phyloP scores from a whole-genome alignment of 2,329 filamentous ascomycete species.

The Sordariomycetes sp. region DNA sequence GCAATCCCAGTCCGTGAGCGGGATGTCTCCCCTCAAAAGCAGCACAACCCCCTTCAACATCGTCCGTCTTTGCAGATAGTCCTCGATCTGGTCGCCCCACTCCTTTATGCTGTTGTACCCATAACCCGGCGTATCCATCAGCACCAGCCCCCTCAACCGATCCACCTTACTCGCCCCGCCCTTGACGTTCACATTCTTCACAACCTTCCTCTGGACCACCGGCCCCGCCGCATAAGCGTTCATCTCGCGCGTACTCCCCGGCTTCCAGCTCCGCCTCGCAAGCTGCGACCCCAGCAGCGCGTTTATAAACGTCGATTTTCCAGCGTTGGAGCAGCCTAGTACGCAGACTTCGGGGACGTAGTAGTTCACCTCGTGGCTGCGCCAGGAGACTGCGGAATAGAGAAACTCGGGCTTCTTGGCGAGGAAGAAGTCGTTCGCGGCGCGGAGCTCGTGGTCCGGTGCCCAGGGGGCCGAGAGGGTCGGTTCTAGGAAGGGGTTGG shows the following conservation, averaged over 20 bases:
- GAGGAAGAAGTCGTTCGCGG: slow-evolving; percentile 1
- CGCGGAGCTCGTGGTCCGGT: not conserved
- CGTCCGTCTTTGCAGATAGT: slow-evolving; percentile 32
- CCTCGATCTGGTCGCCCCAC: slow-evolving; percentile 38
- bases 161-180: slow-evolving; percentile 7
- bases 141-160: slow-evolving; percentile 28
- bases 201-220: slow-evolving; percentile 8
- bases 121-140: slow-evolving; percentile 39
- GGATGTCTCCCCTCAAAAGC: slow-evolving; percentile 38
- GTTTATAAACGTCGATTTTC: slow-evolving; percentile 83
- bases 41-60: slow-evolving; percentile 37
- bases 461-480: not conserved
- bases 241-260: slow-evolving; percentile 39
- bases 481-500: not conserved
- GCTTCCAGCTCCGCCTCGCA: slow-evolving; percentile 34
- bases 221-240: slow-evolving; percentile 43
- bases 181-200: slow-evolving; percentile 2
- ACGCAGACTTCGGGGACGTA: slow-evolving; percentile 54
- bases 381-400: slow-evolving; percentile 34
- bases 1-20: slow-evolving; percentile 31
- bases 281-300: slow-evolving; percentile 47
- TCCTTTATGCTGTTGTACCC: slow-evolving; percentile 28
- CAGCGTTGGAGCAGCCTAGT: slow-evolving; percentile 78
- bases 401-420: slow-evolving; percentile 21
- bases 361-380: slow-evolving; percentile 35